Conservation (phyloP, 352 stramenopile genomes). For the Globisporangium cederbergense region DNA sequence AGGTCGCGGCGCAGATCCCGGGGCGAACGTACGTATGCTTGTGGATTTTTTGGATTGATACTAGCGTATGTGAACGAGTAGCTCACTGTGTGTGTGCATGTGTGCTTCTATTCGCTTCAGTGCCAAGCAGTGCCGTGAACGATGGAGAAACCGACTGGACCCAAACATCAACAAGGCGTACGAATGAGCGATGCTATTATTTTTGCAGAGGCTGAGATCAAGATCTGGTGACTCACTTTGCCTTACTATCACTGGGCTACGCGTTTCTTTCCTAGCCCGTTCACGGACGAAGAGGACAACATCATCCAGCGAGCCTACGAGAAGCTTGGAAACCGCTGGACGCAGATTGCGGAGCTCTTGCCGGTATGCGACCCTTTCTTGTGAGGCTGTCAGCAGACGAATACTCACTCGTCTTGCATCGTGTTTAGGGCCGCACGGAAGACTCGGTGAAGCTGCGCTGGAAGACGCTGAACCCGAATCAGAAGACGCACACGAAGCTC, state of each 20-base stretch:
- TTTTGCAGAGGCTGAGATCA: neutral
- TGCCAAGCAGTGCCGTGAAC: slow-evolving; percentile 95
- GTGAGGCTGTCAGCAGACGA: neutral
- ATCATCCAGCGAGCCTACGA: slow-evolving; percentile 77
- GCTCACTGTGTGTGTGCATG: slow-evolving; percentile 3
- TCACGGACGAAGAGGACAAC: slow-evolving; percentile 65
- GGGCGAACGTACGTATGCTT: slow-evolving; percentile 48
- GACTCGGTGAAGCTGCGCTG: slow-evolving; percentile 80
- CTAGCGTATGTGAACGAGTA: neutral
- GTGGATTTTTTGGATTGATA: neutral
- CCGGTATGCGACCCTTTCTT: slow-evolving; percentile 29
- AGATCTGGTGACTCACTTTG: neutral
- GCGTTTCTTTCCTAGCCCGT: slow-evolving; percentile 31
- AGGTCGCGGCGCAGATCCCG: slow-evolving; percentile 65
- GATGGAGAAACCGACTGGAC: slow-evolving; percentile 96
- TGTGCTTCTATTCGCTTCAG: slow-evolving; percentile 2
- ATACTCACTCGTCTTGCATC: neutral
- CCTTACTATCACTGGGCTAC: neutral
- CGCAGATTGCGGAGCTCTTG: slow-evolving; percentile 79
- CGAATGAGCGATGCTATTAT: slow-evolving; percentile 16
- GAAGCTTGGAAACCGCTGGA: slow-evolving; percentile 86
- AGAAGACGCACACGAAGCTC: slow-evolving; percentile 69
- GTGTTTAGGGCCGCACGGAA: slow-evolving; percentile 59
- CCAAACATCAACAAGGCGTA: slow-evolving; percentile 90
- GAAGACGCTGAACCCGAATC: slow-evolving; percentile 82